Conservation (phyloP, 768 basidiomycete genomes). For the Boletus reticulatus region DNA sequence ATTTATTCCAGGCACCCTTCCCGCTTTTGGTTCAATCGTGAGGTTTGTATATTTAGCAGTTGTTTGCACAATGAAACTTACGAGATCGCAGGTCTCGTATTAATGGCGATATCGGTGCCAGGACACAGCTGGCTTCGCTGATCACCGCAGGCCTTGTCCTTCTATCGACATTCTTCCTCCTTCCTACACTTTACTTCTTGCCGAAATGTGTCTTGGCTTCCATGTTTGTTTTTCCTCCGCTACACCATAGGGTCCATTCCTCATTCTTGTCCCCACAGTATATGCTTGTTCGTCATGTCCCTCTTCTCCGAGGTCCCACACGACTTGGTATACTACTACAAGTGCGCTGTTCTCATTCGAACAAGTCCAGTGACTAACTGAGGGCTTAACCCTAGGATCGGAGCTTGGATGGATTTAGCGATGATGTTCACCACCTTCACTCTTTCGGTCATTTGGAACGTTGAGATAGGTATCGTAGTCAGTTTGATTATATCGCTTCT, state of each 20-base stretch:
- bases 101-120: constrained; percentile 84
- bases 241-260: neutral
- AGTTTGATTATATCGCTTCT: constrained; percentile 85
- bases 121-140: constrained; percentile 87
- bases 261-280: constrained; percentile 42
- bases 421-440: constrained; percentile 89
- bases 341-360: constrained; percentile 40
- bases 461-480: constrained; percentile 91
- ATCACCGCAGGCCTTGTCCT: constrained; percentile 74
- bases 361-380: neutral
- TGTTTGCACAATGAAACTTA: neutral
- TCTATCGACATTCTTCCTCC: constrained; percentile 84
- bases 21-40: constrained; percentile 92
- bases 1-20: constrained; percentile 85
- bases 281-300: constrained; percentile 80
- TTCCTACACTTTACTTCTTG: constrained; percentile 81
- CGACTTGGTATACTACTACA: constrained; percentile 83
- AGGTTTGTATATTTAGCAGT: constrained; percentile 44
- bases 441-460: constrained; percentile 84
- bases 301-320: constrained; percentile 85
- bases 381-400: constrained; percentile 45
- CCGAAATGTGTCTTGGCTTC: constrained; percentile 91
- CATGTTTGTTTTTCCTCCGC: constrained; percentile 52
- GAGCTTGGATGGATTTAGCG: constrained; percentile 88
- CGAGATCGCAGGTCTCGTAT: constrained; percentile 59